These are phyloP conservation scores for Iodosphaeria phyllophila DNA, from an alignment of 2,329 filamentous ascomycete species.

Conservation along the genomic window DNA sequence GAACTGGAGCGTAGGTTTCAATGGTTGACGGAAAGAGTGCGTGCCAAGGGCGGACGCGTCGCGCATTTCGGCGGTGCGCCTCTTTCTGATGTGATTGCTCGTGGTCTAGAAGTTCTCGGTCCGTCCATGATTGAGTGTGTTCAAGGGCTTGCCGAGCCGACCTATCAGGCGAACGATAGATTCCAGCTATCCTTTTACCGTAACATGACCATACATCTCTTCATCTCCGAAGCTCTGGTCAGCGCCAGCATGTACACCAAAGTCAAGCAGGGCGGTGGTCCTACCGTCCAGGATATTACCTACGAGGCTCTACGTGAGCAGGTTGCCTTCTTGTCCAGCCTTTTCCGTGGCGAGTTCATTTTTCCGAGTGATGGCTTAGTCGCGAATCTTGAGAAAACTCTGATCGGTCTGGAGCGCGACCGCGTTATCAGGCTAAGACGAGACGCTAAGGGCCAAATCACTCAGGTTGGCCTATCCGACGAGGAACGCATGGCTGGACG, in stretches of 20 bases:
- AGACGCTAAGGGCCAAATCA: constrained; percentile 34
- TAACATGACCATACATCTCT: constrained; percentile 98
- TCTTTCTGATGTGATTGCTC: constrained; percentile 66
- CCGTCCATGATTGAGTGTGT: constrained; percentile 72
- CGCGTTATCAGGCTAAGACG: constrained; percentile 53
- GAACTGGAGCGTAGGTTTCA: constrained; percentile 76
- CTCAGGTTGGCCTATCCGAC: constrained; percentile 54
- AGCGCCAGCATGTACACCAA: constrained; percentile 78
- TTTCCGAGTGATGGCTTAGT: constrained; percentile 75
- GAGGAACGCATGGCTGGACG: constrained; percentile 60
- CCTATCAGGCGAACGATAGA: constrained; percentile 84
- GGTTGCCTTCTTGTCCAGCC: constrained; percentile 74
- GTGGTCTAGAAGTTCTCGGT: constrained; percentile 80
- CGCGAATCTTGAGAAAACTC: constrained; percentile 62
- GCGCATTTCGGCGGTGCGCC: constrained; percentile 78
- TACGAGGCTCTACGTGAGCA: constrained; percentile 59
- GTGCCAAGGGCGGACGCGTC: constrained; percentile 74
- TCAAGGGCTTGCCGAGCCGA: constrained; percentile 68
- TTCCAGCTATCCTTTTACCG: constrained; percentile 97
- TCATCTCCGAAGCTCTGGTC: constrained; percentile 83
- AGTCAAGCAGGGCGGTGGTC: constrained; percentile 81
- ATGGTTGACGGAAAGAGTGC: constrained; percentile 71
- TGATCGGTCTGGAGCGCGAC: constrained; percentile 61
- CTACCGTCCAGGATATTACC: constrained; percentile 58
- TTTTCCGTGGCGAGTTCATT: constrained; percentile 95